These are phyloP conservation scores for Abortiporus biennis DNA, from an alignment of 1,284 basidiomycete genomes.

Conservation along the genomic window DNA sequence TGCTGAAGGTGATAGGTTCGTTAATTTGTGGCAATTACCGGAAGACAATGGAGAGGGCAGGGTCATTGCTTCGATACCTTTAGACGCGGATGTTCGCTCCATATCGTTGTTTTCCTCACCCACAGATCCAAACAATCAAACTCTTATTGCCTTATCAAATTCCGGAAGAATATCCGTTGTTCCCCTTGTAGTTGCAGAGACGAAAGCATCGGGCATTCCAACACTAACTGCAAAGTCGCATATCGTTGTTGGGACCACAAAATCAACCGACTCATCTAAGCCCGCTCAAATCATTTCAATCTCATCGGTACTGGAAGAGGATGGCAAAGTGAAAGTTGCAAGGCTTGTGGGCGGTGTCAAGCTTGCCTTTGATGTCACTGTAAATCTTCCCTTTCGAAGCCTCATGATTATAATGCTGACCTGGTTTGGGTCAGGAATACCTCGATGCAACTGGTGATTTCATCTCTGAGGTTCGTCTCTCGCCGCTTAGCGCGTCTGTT, in stretches of 20 bases:
- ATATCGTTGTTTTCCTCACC: constrained; percentile 40
- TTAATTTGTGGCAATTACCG: constrained; percentile 61
- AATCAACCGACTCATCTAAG: constrained; percentile 37
- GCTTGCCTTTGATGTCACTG: constrained; percentile 64
- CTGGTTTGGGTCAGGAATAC: constrained; percentile 37
- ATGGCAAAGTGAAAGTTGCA: constrained; percentile 50
- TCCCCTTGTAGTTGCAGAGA: too few species aligned
- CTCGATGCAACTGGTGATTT: constrained; percentile 51
- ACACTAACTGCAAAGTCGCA: constrained; percentile 31
- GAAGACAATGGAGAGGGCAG: constrained; percentile 38
- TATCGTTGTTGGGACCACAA: constrained; percentile 44
- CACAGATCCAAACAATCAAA: constrained; percentile 24
- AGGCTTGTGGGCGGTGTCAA: constrained; percentile 58
- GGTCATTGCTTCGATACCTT: constrained; percentile 57
- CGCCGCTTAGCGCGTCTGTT: constrained; percentile 37
- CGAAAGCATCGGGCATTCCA: constrained; percentile 43
- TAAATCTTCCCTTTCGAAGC: constrained; percentile 29
- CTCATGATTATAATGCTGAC: background rate
- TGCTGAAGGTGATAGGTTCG: constrained; percentile 70
- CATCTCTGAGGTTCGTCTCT: constrained; percentile 46
- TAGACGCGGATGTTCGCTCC: constrained; percentile 61
- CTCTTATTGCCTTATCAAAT: constrained; percentile 54
- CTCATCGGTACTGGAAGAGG: constrained; percentile 35
- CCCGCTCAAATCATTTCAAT: constrained; percentile 41
- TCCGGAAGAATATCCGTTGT: constrained; percentile 66